Evolutionary conservation across 1,139 yeast genomes (phyloP).

Genomic region (Suhomyces terraborum): DNA sequence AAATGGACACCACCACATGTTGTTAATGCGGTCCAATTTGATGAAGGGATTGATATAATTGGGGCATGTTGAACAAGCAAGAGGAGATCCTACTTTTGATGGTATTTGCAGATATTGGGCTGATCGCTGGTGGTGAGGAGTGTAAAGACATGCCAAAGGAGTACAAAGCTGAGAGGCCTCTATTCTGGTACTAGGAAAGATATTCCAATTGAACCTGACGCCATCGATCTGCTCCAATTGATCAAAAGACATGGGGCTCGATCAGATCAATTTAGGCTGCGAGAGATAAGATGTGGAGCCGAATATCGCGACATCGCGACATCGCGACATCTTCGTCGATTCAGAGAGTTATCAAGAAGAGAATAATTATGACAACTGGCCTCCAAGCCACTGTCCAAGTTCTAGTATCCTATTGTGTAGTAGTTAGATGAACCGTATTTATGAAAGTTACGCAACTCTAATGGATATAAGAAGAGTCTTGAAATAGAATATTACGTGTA

Average conservation of each 20-base stretch:
- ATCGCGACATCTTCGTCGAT: background rate
- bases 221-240: conserved; percentile 53
- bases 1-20: conserved; percentile 47
- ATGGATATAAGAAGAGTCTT: too few relatives aligned
- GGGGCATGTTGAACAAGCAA: conserved; percentile 32
- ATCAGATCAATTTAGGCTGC: background rate
- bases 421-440: too few relatives aligned
- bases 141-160: conserved; percentile 42
- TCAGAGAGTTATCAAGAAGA: too few relatives aligned
- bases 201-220: conserved; percentile 58
- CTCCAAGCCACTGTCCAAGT: too few relatives aligned
- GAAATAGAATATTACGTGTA: too few relatives aligned
- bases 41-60: conserved; percentile 33
- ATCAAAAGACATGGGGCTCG: conserved; percentile 42
- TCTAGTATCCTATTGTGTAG: too few relatives aligned
- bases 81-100: conserved; percentile 15
- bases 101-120: conserved; percentile 7
- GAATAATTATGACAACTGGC: too few relatives aligned
- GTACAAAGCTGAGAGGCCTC: conserved; percentile 37
- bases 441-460: too few relatives aligned
- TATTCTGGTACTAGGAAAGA: conserved; percentile 46
- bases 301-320: too few relatives aligned
- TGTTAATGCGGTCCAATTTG: conserved; percentile 32
- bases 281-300: background rate
- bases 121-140: conserved; percentile 27